A percentile compares a stretch with the other conserved stretches of the same genome.
Conservation (phyloP, 371 early-diverging fungal species). For the Quaeritorhiza haematococci region DNA sequence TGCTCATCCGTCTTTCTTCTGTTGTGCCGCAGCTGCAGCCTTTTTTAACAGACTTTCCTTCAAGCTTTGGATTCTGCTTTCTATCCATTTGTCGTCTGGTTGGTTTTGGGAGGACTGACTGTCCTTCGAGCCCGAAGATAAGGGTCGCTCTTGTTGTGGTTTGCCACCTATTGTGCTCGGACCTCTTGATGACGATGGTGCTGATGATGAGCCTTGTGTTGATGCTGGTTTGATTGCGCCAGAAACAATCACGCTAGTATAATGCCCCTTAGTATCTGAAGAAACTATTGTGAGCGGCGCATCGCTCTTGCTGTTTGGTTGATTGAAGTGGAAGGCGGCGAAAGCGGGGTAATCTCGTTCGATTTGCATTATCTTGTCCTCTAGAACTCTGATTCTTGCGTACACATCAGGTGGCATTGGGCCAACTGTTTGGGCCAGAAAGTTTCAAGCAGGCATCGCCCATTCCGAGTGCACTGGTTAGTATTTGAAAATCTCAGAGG, state of each 20-base stretch:
- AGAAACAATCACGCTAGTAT: background rate
- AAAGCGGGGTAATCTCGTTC: slow-evolving; percentile 67
- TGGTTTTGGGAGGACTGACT: background rate
- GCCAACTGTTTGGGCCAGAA: slow-evolving; percentile 18
- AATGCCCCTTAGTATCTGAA: background rate
- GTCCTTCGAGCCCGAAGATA: background rate
- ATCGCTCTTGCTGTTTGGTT: slow-evolving; percentile 14
- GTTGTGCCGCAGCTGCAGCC: background rate
- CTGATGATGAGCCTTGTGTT: background rate
- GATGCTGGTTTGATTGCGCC: background rate
- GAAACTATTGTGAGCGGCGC: background rate
- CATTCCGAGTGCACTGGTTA: background rate
- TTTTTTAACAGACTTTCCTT: background rate
- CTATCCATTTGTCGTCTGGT: background rate
- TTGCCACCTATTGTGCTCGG: background rate
- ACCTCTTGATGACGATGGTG: too few relatives aligned
- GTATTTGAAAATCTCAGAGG: background rate
- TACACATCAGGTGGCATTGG: slow-evolving; percentile 34
- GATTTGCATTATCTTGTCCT: slow-evolving; percentile 62
- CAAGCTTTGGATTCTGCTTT: background rate
- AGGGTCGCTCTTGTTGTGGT: background rate
- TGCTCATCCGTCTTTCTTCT: too few relatives aligned
- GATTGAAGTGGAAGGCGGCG: slow-evolving; percentile 65
- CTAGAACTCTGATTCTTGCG: slow-evolving; percentile 55
- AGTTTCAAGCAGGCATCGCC: background rate